Base-by-base conservation (phyloP, 2,329 filamentous ascomycete species). In the Zymoseptoria tritici region DNA sequence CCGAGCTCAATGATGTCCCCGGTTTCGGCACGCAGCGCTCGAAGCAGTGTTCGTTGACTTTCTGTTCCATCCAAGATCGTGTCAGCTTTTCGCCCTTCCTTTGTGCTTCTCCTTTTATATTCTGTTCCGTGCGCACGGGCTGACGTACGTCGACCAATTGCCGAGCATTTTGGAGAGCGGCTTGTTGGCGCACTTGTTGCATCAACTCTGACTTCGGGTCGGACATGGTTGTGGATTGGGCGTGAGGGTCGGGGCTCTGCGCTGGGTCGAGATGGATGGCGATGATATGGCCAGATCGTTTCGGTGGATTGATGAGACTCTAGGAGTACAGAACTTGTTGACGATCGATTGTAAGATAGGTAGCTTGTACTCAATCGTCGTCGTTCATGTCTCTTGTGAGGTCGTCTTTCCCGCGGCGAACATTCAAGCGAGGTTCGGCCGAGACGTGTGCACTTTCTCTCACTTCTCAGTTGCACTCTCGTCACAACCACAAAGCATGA, bases 1-100 rank as follows among this genome's bases (percentile, higher is more conserved):
- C 74, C 53, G 76, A 78, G 26, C 79, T 81, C 55, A 82, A 73
- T 9, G 79, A 80, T 52, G 76, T 71, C 60, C 77, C 76, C 62
- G 80, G 80, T 66, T 80, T 80, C 53, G 79, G 79, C 29, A 82
- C 73, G 75, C 80, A 82, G 69, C 78, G 78, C 64, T 81, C 79
- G 75, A 81, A 82, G 73, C 80, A 82, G 73, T 82, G 79, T 66
- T 81, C 79, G 72, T 82, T 82, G 64, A 82, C 73, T 77, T 81
- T 82, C 79, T 81, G 60, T 20, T 16, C 29, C 29, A 29, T 24
- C 8, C 52, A 6, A 2, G 53, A 59, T 36, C 7, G 49, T 20
- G 2, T 53, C 20, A 19, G 13, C 49, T 55, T 60, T 29, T 36
- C 4, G 22, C 31, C 13, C 31, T 9, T 9, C 36, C 16, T 3